Percentiles rank a stretch among this genome's conserved stretches.
Evolutionary conservation across 306 rosid species (phyloP).

Genomic region (Quercus mongolica): DNA sequence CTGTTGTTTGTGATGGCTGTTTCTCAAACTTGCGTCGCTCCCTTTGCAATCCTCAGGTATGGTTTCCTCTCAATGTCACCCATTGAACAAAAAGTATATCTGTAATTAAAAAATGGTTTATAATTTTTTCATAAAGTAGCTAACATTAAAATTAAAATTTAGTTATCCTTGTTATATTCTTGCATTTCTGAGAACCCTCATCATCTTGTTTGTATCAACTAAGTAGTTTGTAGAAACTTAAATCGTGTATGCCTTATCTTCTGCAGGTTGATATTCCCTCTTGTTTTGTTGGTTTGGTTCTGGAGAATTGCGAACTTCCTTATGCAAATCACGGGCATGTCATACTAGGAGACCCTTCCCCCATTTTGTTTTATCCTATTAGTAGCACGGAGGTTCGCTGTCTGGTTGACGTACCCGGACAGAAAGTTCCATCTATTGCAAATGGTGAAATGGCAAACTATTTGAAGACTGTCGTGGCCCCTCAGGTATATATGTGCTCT

Average conservation of each 20-base stretch:
- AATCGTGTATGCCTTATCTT: conserved; percentile 13
- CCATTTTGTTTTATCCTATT: conserved; percentile 85
- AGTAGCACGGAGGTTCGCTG: conserved; percentile 92
- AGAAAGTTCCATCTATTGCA: conserved; percentile 87
- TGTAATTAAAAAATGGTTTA: background rate
- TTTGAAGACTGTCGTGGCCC: conserved; percentile 79
- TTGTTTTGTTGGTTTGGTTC: conserved; percentile 80
- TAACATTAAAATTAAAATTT: background rate
- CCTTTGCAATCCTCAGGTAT: conserved; percentile 83
- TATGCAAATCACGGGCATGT: conserved; percentile 86
- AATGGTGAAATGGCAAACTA: conserved; percentile 88
- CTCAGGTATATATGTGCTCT: conserved; percentile 54
- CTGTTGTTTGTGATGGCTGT: conserved; percentile 94
- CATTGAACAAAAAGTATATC: background rate
- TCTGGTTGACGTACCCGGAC: conserved; percentile 95
- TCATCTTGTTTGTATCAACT: background rate
- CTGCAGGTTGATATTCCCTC: conserved; percentile 90
- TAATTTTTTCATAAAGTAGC: conserved; percentile 5
- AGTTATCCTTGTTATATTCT: background rate
- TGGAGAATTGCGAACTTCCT: conserved; percentile 93
- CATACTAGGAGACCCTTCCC: conserved; percentile 88
- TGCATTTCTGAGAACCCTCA: background rate
- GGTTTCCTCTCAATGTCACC: conserved; percentile 10
- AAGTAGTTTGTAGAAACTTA: conserved; percentile 6
- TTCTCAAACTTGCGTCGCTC: conserved; percentile 94